These are phyloP conservation scores for Melaleuca quinquenervia DNA, from an alignment of 345 rosid genomes.

Conservation along the genomic window DNA sequence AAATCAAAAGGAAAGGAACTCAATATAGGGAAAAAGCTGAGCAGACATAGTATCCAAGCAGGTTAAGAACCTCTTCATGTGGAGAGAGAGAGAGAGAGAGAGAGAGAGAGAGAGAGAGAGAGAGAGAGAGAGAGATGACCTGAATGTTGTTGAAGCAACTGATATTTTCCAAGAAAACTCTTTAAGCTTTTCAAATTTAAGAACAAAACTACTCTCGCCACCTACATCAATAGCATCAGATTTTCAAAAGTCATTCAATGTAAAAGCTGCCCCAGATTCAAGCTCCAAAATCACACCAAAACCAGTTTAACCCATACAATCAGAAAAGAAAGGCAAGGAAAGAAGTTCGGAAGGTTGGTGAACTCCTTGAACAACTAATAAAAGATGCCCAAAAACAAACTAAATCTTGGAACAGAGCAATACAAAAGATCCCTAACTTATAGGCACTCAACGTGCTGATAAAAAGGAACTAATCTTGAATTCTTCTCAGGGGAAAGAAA, in stretches of 20 bases:
- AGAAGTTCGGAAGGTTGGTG: background rate
- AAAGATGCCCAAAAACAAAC: background rate
- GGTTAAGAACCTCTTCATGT: background rate
- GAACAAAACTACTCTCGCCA: background rate
- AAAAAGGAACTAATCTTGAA: background rate
- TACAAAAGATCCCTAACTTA: background rate
- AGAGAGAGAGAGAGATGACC: background rate
- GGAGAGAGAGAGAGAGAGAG: background rate
- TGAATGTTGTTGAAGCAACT: too few species aligned
- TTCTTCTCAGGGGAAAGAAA: background rate
- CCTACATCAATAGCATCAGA: background rate
- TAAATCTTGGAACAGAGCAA: background rate
- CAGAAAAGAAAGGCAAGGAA: background rate
- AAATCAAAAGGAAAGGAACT: background rate
- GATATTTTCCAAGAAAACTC: background rate
- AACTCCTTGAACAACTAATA: background rate
- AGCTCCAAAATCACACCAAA: background rate
- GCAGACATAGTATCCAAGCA: background rate
- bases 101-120: background rate
- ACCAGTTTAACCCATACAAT: background rate
- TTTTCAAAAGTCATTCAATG: background rate
- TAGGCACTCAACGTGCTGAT: background rate
- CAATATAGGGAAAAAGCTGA: background rate
- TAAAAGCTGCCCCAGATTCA: background rate
- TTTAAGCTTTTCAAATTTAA: too few species aligned